Evolutionary conservation across 1,139 yeast species (phyloP).

Genomic region (Debaryomyces udenii): DNA sequence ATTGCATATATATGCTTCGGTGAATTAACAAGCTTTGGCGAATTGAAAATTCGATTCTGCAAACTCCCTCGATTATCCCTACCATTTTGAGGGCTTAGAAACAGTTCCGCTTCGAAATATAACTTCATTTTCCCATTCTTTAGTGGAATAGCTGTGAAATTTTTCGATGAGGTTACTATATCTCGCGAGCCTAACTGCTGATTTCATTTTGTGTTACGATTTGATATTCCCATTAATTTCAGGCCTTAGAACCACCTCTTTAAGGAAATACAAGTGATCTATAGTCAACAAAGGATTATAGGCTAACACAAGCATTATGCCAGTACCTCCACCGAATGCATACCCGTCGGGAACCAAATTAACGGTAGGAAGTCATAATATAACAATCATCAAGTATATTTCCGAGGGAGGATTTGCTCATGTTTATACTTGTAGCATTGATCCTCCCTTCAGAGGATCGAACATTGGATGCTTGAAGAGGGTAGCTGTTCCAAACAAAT

Average conservation of each 20-base stretch:
- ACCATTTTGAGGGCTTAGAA: constrained; percentile 28
- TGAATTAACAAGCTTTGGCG: constrained; percentile 34
- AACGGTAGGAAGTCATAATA: constrained; percentile 66
- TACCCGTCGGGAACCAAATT: constrained; percentile 62
- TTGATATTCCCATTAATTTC: neutral
- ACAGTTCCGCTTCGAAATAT: constrained; percentile 64
- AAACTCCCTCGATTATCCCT: constrained; percentile 45
- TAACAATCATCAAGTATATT: constrained; percentile 59
- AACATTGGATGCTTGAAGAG: constrained; percentile 70
- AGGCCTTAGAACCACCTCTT: neutral
- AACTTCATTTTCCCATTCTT: constrained; percentile 52
- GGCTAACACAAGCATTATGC: constrained; percentile 18
- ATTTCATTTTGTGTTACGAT: constrained; percentile 6
- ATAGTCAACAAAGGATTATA: neutral
- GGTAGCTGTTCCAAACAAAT: constrained; percentile 74
- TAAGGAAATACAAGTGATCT: neutral
- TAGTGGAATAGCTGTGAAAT: constrained; percentile 4
- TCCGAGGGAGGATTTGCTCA: constrained; percentile 83
- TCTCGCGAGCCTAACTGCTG: neutral
- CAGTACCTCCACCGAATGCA: constrained; percentile 55
- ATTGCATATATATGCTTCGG: constrained; percentile 88
- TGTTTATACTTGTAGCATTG: constrained; percentile 64
- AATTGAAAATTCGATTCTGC: constrained; percentile 68
- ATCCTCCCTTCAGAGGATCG: constrained; percentile 52
- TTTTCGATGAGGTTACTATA: constrained; percentile 8